A percentile compares a stretch with the other conserved stretches of the same genome.
phyloP scores from a whole-genome alignment of 495 filamentous ascomycete species.

The Neurospora terricola region DNA sequence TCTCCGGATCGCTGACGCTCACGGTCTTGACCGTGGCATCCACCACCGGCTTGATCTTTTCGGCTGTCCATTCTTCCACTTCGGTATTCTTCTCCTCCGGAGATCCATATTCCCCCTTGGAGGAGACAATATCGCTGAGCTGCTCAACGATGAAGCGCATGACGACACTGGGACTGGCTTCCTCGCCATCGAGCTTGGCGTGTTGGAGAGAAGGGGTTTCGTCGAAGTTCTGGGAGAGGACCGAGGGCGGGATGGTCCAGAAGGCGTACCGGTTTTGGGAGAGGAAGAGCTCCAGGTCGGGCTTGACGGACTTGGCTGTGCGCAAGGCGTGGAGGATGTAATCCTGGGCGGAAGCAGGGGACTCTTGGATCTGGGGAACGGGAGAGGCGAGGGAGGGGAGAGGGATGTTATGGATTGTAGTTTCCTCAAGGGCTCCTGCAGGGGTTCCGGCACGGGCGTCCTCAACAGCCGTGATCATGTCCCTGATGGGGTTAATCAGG shows the following conservation, averaged over 20 bases:
- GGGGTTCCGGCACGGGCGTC: background rate
- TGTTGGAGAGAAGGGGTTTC: background rate
- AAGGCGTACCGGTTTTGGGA: conserved; percentile 56
- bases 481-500: conserved; percentile 8
- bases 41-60: background rate
- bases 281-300: conserved; percentile 37
- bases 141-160: background rate
- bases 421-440: background rate
- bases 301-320: conserved; percentile 8
- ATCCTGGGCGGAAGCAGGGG: background rate
- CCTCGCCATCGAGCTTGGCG: background rate
- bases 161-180: background rate
- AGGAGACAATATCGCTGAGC: background rate
- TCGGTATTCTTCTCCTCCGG: background rate
- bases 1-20: conserved; percentile 12
- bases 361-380: background rate
- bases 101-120: background rate
- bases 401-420: background rate
- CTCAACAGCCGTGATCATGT: background rate
- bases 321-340: conserved; percentile 10
- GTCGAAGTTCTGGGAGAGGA: background rate
- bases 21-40: background rate
- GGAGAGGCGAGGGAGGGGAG: conserved; percentile 3
- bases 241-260: conserved; percentile 25
- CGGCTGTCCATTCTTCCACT: conserved; percentile 1